Evolutionary conservation across 2,329 filamentous ascomycete genomes (phyloP).

Genomic region (Pseudogymnoascus sp.): DNA sequence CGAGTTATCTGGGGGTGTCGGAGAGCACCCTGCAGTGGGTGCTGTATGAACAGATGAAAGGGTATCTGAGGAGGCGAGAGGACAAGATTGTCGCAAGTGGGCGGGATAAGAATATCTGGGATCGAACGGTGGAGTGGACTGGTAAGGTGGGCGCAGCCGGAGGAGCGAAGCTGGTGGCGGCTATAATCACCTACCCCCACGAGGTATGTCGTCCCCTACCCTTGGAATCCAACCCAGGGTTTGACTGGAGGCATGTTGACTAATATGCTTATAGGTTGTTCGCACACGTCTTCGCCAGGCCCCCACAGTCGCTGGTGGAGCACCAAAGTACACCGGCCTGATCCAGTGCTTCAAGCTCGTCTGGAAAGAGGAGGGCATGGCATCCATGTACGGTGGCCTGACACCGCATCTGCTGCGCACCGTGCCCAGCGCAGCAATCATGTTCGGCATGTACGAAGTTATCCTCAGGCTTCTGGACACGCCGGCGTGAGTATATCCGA

Average conservation of each 20-base stretch:
- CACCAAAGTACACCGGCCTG: slow-evolving; percentile 80
- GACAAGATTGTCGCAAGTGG: slow-evolving; percentile 49
- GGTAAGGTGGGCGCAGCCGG: slow-evolving; percentile 75
- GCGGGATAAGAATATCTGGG: slow-evolving; percentile 59
- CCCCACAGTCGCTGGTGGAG: slow-evolving; percentile 58
- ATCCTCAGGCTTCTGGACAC: slow-evolving; percentile 30
- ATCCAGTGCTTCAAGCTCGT: slow-evolving; percentile 83
- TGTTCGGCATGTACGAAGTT: slow-evolving; percentile 74
- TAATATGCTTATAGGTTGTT: slow-evolving; percentile 49
- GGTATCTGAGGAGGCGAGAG: slow-evolving; percentile 58
- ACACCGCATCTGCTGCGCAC: slow-evolving; percentile 87
- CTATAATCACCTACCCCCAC: slow-evolving; percentile 82
- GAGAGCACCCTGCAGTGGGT: slow-evolving; percentile 92
- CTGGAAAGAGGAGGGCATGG: slow-evolving; percentile 80
- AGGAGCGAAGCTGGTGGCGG: slow-evolving; percentile 76
- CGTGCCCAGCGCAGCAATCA: slow-evolving; percentile 87
- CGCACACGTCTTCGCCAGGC: slow-evolving; percentile 79
- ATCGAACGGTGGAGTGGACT: slow-evolving; percentile 67
- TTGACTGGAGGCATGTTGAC: neutral
- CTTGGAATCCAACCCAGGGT: neutral
- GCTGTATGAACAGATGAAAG: slow-evolving; percentile 88
- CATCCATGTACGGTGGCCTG: slow-evolving; percentile 79
- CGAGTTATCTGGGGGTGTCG: slow-evolving; percentile 82
- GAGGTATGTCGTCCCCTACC: slow-evolving; percentile 50
- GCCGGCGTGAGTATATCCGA: slow-evolving; percentile 17